Conservation (phyloP, 495 filamentous ascomycete species). For the Hypomontagnella monticulosa region DNA sequence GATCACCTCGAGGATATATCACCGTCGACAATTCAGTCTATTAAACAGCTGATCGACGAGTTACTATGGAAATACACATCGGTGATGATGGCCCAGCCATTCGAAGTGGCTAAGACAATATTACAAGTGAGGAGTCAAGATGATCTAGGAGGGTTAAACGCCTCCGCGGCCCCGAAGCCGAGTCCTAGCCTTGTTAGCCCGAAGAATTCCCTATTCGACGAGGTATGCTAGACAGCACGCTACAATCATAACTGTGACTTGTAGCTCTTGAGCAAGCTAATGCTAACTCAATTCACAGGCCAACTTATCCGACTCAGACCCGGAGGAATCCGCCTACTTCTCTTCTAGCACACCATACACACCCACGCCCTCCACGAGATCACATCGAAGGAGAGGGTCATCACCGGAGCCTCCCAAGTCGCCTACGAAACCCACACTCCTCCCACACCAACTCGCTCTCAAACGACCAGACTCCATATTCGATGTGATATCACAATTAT, state of each 20-base stretch:
- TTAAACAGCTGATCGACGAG: conserved; percentile 78
- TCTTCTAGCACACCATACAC: conserved; percentile 73
- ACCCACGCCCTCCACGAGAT: conserved; percentile 63
- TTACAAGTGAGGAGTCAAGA: conserved; percentile 77
- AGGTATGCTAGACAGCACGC: conserved; percentile 52
- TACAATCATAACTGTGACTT: neutral
- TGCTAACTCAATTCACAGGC: conserved; percentile 41
- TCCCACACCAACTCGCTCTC: conserved; percentile 72
- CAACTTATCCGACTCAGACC: conserved; percentile 72
- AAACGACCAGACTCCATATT: conserved; percentile 76
- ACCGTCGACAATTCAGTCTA: conserved; percentile 74
- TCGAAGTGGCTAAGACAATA: conserved; percentile 94
- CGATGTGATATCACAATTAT: conserved; percentile 82
- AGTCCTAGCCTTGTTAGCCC: conserved; percentile 48
- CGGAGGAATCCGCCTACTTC: conserved; percentile 86
- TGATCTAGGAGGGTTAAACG: conserved; percentile 52
- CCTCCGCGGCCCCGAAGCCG: conserved; percentile 38
- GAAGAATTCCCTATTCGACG: conserved; percentile 55
- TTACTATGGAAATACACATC: conserved; percentile 86
- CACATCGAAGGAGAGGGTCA: conserved; percentile 40
- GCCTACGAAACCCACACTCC: conserved; percentile 42
- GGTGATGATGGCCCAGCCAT: conserved; percentile 89
- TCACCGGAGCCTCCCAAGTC: conserved; percentile 45
- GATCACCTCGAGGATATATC: conserved; percentile 83
- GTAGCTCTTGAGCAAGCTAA: neutral